Base-by-base conservation (phyloP, 257 asterid species). In the Solanum etuberosum region DNA sequence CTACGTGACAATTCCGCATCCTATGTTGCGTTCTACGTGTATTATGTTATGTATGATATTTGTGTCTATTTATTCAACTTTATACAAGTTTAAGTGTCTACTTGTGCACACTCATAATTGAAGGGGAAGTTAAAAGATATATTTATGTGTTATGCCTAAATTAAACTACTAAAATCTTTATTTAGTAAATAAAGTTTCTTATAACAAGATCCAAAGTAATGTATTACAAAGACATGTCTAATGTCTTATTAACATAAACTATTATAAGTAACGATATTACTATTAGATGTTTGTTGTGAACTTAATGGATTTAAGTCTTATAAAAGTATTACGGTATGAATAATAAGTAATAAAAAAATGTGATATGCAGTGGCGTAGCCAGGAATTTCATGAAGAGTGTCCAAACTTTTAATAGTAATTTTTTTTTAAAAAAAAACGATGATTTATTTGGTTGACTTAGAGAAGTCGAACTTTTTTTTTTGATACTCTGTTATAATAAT, bases 1-100 rank as follows among this genome's bases (percentile, higher is more conserved):
- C n/a, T 54, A 18, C 0, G 0, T 18, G 63, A 54, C 10, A 54
- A 6, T 54, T 54, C 0, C 10, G n/a, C 9, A 18, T 54, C 0
- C 4, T 3, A 20, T 54, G 63, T 54, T n/a, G 0, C 2, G 1
- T 54, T 54, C 1, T 18, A 54, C 2, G 9, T 51, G 9, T 51
- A 51, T 18, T 51, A 51, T 51, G 9, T 6, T 46, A 14, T n/a
- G 1, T 51, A 54, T 54, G n/a, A 54, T 10, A 18, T 54, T 0
- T 54, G 63, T 54, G 63, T 54, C n/a, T 54, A 54, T 4, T 54
- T 51, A 51, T 51, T 51, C 10, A 18, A 18, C 61, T 51, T 51
- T 51, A 6, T 51, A 51, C 0, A 51, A 6, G 0, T 51, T 18
- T 51, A 51, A 51, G n/a, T 51, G n/a, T 51, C n/a, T 51, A 51